These are phyloP conservation scores for Ceratocystis destructans DNA, from an alignment of 2,329 filamentous ascomycete genomes.

Conservation along the genomic window DNA sequence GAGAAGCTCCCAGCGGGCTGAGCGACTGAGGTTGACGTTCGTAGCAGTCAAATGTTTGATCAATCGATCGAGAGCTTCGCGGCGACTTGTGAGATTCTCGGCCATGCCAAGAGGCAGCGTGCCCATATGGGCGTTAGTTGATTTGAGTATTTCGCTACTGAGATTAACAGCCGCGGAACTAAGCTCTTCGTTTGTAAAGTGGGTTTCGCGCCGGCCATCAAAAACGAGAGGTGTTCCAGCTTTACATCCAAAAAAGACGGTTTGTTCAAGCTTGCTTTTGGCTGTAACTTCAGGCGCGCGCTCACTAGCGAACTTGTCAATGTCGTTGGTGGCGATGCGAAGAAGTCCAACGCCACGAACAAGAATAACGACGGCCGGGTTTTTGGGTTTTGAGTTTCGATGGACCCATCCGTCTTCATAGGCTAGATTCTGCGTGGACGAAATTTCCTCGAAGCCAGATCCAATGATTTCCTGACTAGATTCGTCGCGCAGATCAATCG, in stretches of 20 bases:
- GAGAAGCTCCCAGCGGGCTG: constrained; percentile 66
- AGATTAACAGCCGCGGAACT: constrained; percentile 63
- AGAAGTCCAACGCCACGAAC: constrained; percentile 50
- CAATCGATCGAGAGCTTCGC: constrained; percentile 60
- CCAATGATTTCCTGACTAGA: constrained; percentile 49
- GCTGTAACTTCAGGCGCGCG: constrained; percentile 54
- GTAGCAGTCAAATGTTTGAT: constrained; percentile 56
- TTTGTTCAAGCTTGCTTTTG: constrained; percentile 84
- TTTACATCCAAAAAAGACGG: constrained; percentile 78
- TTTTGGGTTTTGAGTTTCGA: constrained; percentile 43
- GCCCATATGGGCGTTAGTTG: constrained; percentile 60
- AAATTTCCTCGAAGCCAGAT: constrained; percentile 46
- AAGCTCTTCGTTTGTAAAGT: constrained; percentile 57
- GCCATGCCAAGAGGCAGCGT: constrained; percentile 63
- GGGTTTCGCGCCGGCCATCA: constrained; percentile 49
- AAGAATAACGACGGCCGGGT: constrained; percentile 47
- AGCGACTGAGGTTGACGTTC: constrained; percentile 50
- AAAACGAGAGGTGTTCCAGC: constrained; percentile 82
- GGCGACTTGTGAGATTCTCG: constrained; percentile 61
- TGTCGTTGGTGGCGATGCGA: constrained; percentile 44
- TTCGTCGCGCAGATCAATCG: constrained; percentile 61
- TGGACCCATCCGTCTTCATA: constrained; percentile 37
- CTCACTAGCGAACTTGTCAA: constrained; percentile 46
- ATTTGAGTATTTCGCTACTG: constrained; percentile 69
- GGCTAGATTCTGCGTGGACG: constrained; percentile 22